phyloP scores from a whole-genome alignment of 768 basidiomycete species.

The Russula dissimulans region DNA sequence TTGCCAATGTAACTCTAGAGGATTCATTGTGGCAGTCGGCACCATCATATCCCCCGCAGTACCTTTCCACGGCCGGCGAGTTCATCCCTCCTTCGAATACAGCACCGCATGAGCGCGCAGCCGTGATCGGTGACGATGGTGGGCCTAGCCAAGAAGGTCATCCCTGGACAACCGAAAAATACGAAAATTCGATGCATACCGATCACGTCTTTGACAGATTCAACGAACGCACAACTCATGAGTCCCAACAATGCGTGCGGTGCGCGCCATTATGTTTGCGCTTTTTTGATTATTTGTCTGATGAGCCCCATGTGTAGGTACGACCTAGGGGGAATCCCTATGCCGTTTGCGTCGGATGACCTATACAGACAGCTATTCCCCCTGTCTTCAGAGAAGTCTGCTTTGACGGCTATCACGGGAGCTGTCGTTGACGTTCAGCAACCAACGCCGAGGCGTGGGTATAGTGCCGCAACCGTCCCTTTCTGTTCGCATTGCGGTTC shows the following conservation, averaged over 20 bases:
- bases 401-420: slow-evolving; percentile 46
- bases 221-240: slow-evolving; percentile 55
- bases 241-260: slow-evolving; percentile 84
- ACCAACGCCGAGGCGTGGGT: slow-evolving; percentile 38
- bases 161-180: slow-evolving; percentile 61
- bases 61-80: slow-evolving; percentile 68
- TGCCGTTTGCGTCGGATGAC: slow-evolving; percentile 76
- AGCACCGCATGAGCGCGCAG: slow-evolving; percentile 29
- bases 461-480: slow-evolving; percentile 46
- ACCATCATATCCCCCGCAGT: slow-evolving; percentile 58
- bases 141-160: slow-evolving; percentile 36
- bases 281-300: background rate
- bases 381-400: slow-evolving; percentile 30
- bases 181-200: slow-evolving; percentile 70
- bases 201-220: slow-evolving; percentile 87
- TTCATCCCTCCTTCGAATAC: slow-evolving; percentile 51
- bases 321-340: slow-evolving; percentile 74
- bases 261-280: slow-evolving; percentile 30
- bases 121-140: slow-evolving; percentile 36
- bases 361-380: slow-evolving; percentile 73
- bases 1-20: slow-evolving; percentile 43
- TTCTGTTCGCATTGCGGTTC: slow-evolving; percentile 59
- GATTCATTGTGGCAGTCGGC: slow-evolving; percentile 61
- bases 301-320: slow-evolving; percentile 43
- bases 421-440: slow-evolving; percentile 48